These are phyloP conservation scores for Penicillium janthinellum DNA, from an alignment of 2,329 filamentous ascomycete species.

Conservation along the genomic window DNA sequence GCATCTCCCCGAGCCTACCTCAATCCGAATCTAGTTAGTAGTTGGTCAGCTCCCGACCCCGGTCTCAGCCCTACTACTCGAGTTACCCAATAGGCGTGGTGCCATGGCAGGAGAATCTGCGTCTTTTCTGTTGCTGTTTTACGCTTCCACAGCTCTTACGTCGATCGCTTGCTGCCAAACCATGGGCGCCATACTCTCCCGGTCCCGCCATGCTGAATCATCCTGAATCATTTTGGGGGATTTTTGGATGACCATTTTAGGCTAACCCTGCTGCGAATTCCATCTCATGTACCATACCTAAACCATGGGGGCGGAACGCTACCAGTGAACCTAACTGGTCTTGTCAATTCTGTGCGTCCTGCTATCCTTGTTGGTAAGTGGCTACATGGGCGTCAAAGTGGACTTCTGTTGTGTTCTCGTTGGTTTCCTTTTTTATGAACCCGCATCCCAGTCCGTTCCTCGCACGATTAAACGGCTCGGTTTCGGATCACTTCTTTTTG, in stretches of 20 bases:
- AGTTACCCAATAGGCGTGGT: conserved; percentile 3
- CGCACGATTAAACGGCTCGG: not conserved
- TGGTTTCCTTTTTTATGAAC: not conserved
- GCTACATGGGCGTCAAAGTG: not conserved
- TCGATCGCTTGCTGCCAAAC: conserved; percentile 13
- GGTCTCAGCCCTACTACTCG: conserved; percentile 21
- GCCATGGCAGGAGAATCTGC: not conserved
- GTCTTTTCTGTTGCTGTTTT: not conserved
- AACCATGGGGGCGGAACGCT: not conserved
- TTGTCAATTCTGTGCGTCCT: not conserved
- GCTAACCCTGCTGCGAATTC: not conserved
- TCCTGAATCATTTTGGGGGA: conserved; percentile 6
- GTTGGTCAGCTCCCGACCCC: not conserved
- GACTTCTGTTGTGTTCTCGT: not conserved
- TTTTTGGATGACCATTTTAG: not conserved
- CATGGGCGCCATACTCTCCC: conserved; percentile 7
- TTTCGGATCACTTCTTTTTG: conserved; percentile 6
- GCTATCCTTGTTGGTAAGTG: not conserved
- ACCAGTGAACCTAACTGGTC: not conserved
- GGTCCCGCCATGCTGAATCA: conserved; percentile 16
- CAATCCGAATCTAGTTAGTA: too few species aligned
- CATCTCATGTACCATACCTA: not conserved
- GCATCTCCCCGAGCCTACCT: too few species aligned
- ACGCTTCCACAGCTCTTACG: conserved; percentile 7
- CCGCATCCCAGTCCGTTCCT: not conserved